Evolutionary conservation across 306 rosid species (phyloP), one percentile per base, ranked within the genome.

Genomic region (Prunus mume): DNA sequence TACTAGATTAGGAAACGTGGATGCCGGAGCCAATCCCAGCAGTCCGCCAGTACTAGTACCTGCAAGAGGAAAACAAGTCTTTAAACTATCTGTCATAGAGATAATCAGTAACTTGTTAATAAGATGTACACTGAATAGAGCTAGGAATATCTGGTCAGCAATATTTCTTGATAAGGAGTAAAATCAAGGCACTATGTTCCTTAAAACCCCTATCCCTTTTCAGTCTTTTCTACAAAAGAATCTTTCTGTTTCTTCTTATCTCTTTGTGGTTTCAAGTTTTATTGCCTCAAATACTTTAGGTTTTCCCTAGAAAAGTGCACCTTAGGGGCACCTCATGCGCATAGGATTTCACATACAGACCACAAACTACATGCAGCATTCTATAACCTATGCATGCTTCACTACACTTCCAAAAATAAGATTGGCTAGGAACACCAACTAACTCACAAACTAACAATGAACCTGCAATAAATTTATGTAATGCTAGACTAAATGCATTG

Each of bases 11-110:
- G 99, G 97, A 81, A 63, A 96, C 43, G 90, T 46, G 71, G 98
- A 88, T 60, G 94, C 5, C 43, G 97, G 96, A 79, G 97, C 87
- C 80, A 96, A 78, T 54, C 99, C 98, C 82, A 96, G 85, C 15
- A 89, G 80, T 71, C 99, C 99, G 22, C 99, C 98, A 65, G 65
- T 81, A 79, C 63, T 76, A 68, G 86, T 74, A 81, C 99, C 99
- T 96, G 80, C 83, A 81, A 69, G 18, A 61, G 18, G 24, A 71
- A 86, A 46, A 85, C 73, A 84, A 67, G 2, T 24, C 62, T 17
- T 67, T 14, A 54, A 76, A 46, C 71, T 57, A 63, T 65, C 50
- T 9, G 18, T 25, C 32, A 14, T 24, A 55, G 50, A 77, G 64
- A 68, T 46, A 20, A 17, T 11, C 64, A 66, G 70, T 43, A 63